phyloP scores from a whole-genome alignment of 2,329 filamentous ascomycete species.

The Pseudogymnoascus sp. region DNA sequence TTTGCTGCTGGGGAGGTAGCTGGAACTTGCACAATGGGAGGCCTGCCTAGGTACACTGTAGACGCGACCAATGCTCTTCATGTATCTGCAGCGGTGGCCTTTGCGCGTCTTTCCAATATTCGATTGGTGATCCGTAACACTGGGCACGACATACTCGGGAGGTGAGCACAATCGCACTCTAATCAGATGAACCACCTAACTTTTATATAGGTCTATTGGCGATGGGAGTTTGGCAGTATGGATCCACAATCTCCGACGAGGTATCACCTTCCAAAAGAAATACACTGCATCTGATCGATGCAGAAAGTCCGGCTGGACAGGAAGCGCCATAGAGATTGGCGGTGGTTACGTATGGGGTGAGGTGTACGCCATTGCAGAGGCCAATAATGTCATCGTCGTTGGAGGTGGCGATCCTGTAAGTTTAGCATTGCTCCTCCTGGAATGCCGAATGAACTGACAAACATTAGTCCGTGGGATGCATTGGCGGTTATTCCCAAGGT shows the following conservation, averaged over 20 bases:
- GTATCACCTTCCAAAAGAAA: constrained; percentile 19
- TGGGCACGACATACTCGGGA: constrained; percentile 40
- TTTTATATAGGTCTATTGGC: constrained; percentile 23
- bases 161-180: neutral
- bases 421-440: constrained; percentile 12
- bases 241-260: constrained; percentile 39
- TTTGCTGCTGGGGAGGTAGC: constrained; percentile 18
- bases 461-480: constrained; percentile 23
- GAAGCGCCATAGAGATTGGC: constrained; percentile 31
- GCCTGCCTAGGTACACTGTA: constrained; percentile 33
- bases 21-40: constrained; percentile 30
- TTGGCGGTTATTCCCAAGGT: constrained; percentile 35
- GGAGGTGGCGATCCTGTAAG: constrained; percentile 27
- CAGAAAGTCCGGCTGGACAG: constrained; percentile 26
- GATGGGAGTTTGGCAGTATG: constrained; percentile 34
- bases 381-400: constrained; percentile 31
- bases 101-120: constrained; percentile 38
- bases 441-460: constrained; percentile 25
- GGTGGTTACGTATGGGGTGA: constrained; percentile 32
- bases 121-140: constrained; percentile 38
- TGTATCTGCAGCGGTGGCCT: constrained; percentile 35
- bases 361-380: constrained; percentile 28
- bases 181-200: neutral
- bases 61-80: constrained; percentile 33
- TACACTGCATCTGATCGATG: constrained; percentile 22